phyloP scores from a whole-genome alignment of 1,284 basidiomycete species.

The Ganoderma sp. region DNA sequence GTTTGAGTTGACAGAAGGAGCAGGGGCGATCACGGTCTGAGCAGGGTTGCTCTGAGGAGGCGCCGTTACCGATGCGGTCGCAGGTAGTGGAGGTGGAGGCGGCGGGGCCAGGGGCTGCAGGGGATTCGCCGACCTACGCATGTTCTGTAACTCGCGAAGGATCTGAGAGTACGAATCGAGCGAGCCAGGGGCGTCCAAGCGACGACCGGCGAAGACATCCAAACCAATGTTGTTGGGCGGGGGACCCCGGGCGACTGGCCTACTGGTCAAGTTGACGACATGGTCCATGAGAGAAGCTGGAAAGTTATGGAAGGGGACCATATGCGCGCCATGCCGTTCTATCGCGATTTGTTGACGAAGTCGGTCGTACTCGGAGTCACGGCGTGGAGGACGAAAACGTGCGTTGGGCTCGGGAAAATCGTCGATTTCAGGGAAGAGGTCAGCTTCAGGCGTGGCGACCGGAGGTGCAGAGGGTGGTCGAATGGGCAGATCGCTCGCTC shows the following conservation, averaged over 20 bases:
- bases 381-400: background rate
- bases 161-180: background rate
- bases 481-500: slow-evolving; percentile 2
- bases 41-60: background rate
- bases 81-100: background rate
- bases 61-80: background rate
- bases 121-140: background rate
- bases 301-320: background rate
- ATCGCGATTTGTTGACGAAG: background rate
- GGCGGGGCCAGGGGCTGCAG: background rate
- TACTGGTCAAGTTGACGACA: background rate
- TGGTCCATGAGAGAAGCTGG: background rate
- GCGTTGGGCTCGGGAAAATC: no score
- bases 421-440: background rate
- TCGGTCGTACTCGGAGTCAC: background rate
- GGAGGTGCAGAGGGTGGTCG: slow-evolving; percentile 20
- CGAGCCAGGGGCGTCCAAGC: background rate
- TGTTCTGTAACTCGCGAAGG: background rate
- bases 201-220: background rate
- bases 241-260: slow-evolving; percentile 2
- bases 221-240: slow-evolving; percentile 1
- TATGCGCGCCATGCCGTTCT: background rate
- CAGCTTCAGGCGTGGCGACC: background rate
- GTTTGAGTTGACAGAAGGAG: background rate
- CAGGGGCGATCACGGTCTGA: background rate